phyloP scores from a whole-genome alignment of 495 filamentous ascomycete species.

The Rhypophila decipiens region DNA sequence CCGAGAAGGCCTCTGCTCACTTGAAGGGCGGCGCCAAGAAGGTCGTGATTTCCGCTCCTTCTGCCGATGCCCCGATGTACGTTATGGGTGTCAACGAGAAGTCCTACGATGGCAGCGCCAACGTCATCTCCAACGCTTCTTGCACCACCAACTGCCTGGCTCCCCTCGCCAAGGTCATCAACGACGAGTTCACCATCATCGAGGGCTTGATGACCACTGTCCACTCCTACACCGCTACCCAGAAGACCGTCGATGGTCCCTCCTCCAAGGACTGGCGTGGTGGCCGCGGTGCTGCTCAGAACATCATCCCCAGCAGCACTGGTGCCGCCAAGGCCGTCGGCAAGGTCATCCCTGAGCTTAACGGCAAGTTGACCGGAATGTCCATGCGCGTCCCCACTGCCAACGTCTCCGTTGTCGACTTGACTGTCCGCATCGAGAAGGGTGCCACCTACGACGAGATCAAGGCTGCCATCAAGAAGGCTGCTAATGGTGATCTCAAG shows the following conservation, averaged over 20 bases:
- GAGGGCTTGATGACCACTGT: conserved; percentile 99
- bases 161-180: conserved; percentile 95
- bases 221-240: conserved; percentile 99
- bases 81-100: conserved; percentile 99
- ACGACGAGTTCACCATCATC: conserved; percentile 95
- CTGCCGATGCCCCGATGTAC: conserved; percentile 99
- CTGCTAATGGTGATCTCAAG: conserved; percentile 76
- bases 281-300: conserved; percentile 95
- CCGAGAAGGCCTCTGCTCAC: conserved; percentile 88
- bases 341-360: conserved; percentile 95
- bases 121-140: conserved; percentile 97
- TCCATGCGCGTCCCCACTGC: conserved; percentile 96
- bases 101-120: conserved; percentile 78
- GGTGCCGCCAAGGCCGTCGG: conserved; percentile 99
- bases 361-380: conserved; percentile 99
- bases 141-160: conserved; percentile 99
- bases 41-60: conserved; percentile 98
- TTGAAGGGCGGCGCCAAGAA: conserved; percentile 99
- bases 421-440: conserved; percentile 93
- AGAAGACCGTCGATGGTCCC: conserved; percentile 98
- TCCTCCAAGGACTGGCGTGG: conserved; percentile 99
- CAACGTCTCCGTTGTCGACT: conserved; percentile 98
- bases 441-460: conserved; percentile 83
- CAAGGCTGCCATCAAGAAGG: conserved; percentile 86
- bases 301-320: conserved; percentile 99